Conservation (phyloP, 495 filamentous ascomycete species). For the Clohesyomyces aquaticus region DNA sequence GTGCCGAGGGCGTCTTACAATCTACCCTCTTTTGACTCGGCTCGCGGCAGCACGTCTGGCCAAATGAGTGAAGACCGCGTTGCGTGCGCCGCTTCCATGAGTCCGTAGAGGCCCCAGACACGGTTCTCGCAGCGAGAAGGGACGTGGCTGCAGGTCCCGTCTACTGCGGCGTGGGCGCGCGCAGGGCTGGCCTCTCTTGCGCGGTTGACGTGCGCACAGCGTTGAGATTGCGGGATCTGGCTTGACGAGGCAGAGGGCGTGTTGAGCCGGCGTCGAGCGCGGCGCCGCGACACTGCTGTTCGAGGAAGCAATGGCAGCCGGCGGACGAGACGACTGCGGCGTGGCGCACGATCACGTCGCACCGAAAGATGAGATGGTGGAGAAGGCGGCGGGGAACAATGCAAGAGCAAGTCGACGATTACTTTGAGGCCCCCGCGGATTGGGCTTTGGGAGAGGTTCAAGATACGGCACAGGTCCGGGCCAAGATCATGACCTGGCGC, state of each 20-base stretch:
- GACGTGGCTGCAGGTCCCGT: constrained; percentile 37
- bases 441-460: neutral
- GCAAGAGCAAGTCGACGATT: too few species aligned
- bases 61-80: constrained; percentile 36
- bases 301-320: neutral
- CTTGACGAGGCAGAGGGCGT: constrained; percentile 12
- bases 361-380: constrained; percentile 16
- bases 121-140: constrained; percentile 23
- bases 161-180: neutral
- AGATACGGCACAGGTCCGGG: constrained; percentile 21
- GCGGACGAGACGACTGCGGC: constrained; percentile 4
- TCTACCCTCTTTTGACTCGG: constrained; percentile 13
- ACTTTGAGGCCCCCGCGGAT: too few species aligned
- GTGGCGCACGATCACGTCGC: constrained; percentile 20
- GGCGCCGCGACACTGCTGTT: constrained; percentile 6
- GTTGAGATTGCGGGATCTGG: constrained; percentile 29
- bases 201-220: constrained; percentile 7
- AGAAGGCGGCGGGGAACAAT: neutral
- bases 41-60: constrained; percentile 33
- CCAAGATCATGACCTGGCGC: constrained; percentile 24
- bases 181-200: constrained; percentile 16
- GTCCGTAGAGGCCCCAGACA: constrained; percentile 20
- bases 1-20: neutral
- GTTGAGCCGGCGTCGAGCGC: constrained; percentile 14
- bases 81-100: constrained; percentile 11